Conservation (phyloP, 345 rosid genomes). For the Diplotaxis tenuifolia region DNA sequence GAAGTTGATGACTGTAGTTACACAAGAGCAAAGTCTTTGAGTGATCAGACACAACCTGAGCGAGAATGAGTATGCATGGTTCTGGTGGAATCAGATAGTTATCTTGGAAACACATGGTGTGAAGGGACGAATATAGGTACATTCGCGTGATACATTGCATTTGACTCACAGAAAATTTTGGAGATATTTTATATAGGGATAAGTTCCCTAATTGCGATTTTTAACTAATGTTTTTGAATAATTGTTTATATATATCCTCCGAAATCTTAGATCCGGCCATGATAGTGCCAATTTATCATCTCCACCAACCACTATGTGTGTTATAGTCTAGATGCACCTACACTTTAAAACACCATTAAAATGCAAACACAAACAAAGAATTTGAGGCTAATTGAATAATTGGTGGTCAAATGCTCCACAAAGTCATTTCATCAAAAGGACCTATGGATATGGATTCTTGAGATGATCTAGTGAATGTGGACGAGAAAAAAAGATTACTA, state of each 20-base stretch:
- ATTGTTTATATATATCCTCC: too few relatives aligned
- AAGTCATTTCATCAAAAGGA: neutral
- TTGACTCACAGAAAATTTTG: too few relatives aligned
- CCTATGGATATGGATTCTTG: neutral
- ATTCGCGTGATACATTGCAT: too few relatives aligned
- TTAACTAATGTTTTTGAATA: too few relatives aligned
- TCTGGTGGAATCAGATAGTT: conserved; percentile 70
- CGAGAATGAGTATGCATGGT: conserved; percentile 66
- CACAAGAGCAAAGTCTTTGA: too few relatives aligned
- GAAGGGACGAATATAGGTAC: too few relatives aligned
- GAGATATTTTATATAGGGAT: too few relatives aligned
- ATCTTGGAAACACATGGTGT: conserved; percentile 65
- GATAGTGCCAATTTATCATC: too few relatives aligned
- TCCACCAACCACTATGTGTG: conserved; percentile 90
- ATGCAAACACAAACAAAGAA: neutral
- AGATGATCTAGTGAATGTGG: neutral
- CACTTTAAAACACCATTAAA: conserved; percentile 4
- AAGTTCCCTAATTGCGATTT: too few relatives aligned
- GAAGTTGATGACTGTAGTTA: too few relatives aligned
- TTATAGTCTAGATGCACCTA: conserved; percentile 97
- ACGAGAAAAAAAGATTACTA: conserved; percentile 24
- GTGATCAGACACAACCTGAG: conserved; percentile 67
- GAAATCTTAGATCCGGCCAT: too few relatives aligned
- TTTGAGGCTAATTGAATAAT: neutral
- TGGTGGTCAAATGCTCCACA: neutral